Base-by-base conservation (phyloP, 371 early-diverging fungal species). In the Rhizopus delemar region DNA sequence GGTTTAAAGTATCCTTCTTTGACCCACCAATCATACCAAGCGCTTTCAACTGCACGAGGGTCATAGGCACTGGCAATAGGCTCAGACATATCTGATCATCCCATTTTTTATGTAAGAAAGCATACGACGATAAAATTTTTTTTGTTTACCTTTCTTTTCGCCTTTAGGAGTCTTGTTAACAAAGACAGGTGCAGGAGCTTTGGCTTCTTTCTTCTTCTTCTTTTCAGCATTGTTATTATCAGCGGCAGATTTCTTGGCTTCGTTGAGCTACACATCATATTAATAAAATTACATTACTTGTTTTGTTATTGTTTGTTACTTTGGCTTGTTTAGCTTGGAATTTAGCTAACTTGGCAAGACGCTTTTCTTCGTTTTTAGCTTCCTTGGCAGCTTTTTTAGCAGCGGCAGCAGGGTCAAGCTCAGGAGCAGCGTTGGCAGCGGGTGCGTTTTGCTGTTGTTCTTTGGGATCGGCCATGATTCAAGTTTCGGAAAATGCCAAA, bases 11-110 rank as follows among this genome's bases (percentile, higher is more conserved):
- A 93, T 15, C 92, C 93, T 69, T 92, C 77, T 79, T 92, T 88
- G 71, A 94, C 91, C 96, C 97, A 96, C 89, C 89, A 89, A 45
- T 84, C 85, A 69, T 96, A 93, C 99, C 99, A 99, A 45, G 96
- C 91, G 28, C 93, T 77, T 82, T 99, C 99, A 43, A 99, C 98
- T 34, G 89, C 89, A 45, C 67, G 77, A 13, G 99, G 99, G 69
- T 97, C 88, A 73, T 99, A 99, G 45, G 87, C 77, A 41, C 82
- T 76, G 4, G 94, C 90, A 83, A 95, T 88, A 31, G 90, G 88
- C 36, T 80, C 83, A 55, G 85, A 75, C 83, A 94, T 82, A 68
- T 95, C 96, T 84, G 67, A 31, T 36, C 36, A 22, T 22, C 22
- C 22, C 22, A 22, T 22, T 22, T 22, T 22, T 22, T 22, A 22